Base-by-base conservation (phyloP, 371 early-diverging fungal species). In the Rhizopus arrhizus region DNA sequence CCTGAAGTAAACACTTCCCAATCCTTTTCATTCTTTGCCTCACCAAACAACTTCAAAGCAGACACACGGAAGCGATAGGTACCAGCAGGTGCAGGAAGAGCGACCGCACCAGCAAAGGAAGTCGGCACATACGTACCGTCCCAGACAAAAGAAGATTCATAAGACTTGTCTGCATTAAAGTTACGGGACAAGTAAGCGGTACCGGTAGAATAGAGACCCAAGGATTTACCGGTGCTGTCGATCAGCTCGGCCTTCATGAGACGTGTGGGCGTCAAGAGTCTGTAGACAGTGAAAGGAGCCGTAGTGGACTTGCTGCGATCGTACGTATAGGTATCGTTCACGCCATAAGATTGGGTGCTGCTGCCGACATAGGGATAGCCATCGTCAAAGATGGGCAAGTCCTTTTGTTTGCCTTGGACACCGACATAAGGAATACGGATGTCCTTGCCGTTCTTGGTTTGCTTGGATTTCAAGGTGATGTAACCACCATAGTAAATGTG, bases 341-440 rank as follows among this genome's bases (percentile, higher is more conserved):
- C 11, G 5, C 49, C 48, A 46, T 72, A 72, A 28, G 64, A 52
- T 3, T 49, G 57, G 32, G 45, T 58, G 3, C 42, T n/a, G 8
- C 5, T 6, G 36, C 62, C 61, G 31, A 70, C 42, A 4, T 43
- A 59, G 33, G 68, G 70, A 41, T 57, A 56, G 13, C 55, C 59
- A 0, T 41, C 16, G 29, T 70, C 70, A 45, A 67, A 68, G 52
- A 74, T 53, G 42, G 74, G 70, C 22, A 74, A 66, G n/a, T 70
- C 58, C 55, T 60, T 55, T 61, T 79, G 61, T 42, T 72, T 69
- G 12, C 86, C 86, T 51, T 72, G 74, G 29, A 84, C 53, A 59
- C 85, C 86, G 53, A 80, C 70, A 67, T 85, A 86, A 51, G 86
- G 86, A 29, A 86, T 56, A 13, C 65, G 67, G 51, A 75, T 62